Base-by-base conservation (phyloP, 83 land plant species). In the Diphasiastrum complanatum region DNA sequence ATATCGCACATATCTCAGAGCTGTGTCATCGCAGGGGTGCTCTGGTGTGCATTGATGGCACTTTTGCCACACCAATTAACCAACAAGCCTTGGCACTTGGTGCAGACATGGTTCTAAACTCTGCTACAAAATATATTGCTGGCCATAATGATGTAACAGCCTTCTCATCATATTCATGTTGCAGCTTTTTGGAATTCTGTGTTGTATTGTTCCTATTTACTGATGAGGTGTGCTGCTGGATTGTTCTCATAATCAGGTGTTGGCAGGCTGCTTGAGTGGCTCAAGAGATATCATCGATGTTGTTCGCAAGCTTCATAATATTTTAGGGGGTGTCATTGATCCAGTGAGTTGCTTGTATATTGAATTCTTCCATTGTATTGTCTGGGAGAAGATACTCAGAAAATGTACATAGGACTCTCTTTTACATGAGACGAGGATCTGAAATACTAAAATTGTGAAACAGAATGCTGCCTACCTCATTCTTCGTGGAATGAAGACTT, bases 61-160 rank as follows among this genome's bases (percentile, higher is more conserved):
- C 99, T 26, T 95, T 95, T 79, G 92, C 99, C 12, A 85, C 99
- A 27, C 99, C 99, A 54, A 72, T 95, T 24, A 95, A 95, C 64
- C 99, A 95, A 76, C 86, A 80, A 78, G 86, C 99, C n/a, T 68
- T 89, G 58, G 80, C 78, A 3, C 74, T 95, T 47, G 99, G 99
- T 6, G 99, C 99, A 41, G 99, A 95, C 54, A 62, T 95, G 57
- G 89, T 89, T 50, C 60, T 95, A 20, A 85, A 95, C 64, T 95
- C 99, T 60, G 99, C 84, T 49, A 95, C 99, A 36, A 95, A 95
- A 55, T 95, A 75, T 50, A 76, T 95, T 58, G 89, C 67, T 33
- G 99, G 99, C 25, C 99, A 95, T 61, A 89, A 95, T 75, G 99
- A 95, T 74, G 99, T 95, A 70, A 48, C 85, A n/a, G n/a, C n/a